Evolutionary conservation across 345 rosid species (phyloP), one percentile per base, ranked within the genome.

Genomic region (Salix exigua): DNA sequence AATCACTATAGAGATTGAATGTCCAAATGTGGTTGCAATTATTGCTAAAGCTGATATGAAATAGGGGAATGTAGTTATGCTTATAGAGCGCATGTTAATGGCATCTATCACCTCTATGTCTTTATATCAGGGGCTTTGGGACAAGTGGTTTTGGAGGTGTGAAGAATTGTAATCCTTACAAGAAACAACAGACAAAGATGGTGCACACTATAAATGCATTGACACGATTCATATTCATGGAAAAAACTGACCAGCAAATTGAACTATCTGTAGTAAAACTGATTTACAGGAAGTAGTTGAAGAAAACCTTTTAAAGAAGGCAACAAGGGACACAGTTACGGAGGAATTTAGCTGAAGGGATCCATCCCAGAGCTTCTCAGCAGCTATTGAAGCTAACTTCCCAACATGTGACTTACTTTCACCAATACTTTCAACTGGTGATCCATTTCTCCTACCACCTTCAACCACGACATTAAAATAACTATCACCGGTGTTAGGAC

Each of bases 231-330:
- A 16, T 48, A 7, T 50, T 50, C 44, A 6, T 18, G 8, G 5
- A 50, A 66, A 65, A 46, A 65, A 31, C 21, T 25, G 77, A 16
- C 21, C 66, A 12, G 35, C 25, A 30, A 30, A 72, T 17, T 73
- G 46, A 76, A 72, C 26, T 11, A 31, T 72, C 17, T 44, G 31
- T 10, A 51, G 35, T 9, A 55, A 53, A 68, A 16, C 6, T 63
- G 11, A 33, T 31, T 33, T 37, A 35, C 72, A 19, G 33, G 21
- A 70, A 76, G 61, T n/a, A 68, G 69, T 25, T 35, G 64, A 73
- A 70, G 44, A 70, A 67, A 63, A 83, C 86, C 86, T 80, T 74
- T 83, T 80, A 73, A 80, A 80, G 83, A 80, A 80, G 79, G 86
- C 86, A 74, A 77, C 68, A 53, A 73, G 76, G 33, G 83, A 73